Evolutionary conservation across 495 filamentous ascomycete species (phyloP), one percentile per base, ranked within the genome.

Genomic region (Trichocladium antarcticum): DNA sequence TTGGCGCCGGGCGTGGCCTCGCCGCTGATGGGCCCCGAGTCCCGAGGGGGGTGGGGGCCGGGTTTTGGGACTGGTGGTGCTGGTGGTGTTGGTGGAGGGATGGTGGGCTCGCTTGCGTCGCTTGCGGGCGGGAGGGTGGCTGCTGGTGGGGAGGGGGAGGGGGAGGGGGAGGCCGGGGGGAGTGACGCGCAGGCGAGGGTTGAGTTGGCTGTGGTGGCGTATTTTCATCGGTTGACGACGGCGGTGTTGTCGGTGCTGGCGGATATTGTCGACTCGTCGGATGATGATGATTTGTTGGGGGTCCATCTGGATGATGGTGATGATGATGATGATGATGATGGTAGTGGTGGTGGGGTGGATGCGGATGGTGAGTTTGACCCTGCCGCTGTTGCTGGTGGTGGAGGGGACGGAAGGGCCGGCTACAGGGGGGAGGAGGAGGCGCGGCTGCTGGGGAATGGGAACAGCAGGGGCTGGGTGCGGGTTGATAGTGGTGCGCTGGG

Each of bases 201-300:
- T 32, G 87, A 92, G 61, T 79, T 90, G 57, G 81, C 85, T 3
- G 70, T 95, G 21, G 84, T 96, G 37, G 84, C 85, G 0, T 96
- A 92, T 63, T 98, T 98, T 70, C 92, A 94, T 61, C 79, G 87
- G 4, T 66, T 92, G 24, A 96, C 90, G 1, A 76, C 78, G 0
- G 71, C 79, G 41, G 73, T 93, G 27, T 66, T 98, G 37, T 70
- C 73, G 1, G 80, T 78, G 2, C 62, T 96, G 11, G 77, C 82
- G 0, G 81, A 85, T 39, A 74, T 87, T 11, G 72, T 85, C 16
- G 80, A 83, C 21, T 74, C 69, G 42, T 67, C 59, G 0, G 74
- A 76, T 44, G 76, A 80, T 5, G 70, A 74, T 28, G 68, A 75
- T 48, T 60, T 74, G 40, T 57, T 69, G 9, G 68, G 63, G 29